Percentiles rank a stretch among this genome's conserved stretches.
Evolutionary conservation across 352 stramenopile species (phyloP).

Genomic region (Globisporangium canariense): DNA sequence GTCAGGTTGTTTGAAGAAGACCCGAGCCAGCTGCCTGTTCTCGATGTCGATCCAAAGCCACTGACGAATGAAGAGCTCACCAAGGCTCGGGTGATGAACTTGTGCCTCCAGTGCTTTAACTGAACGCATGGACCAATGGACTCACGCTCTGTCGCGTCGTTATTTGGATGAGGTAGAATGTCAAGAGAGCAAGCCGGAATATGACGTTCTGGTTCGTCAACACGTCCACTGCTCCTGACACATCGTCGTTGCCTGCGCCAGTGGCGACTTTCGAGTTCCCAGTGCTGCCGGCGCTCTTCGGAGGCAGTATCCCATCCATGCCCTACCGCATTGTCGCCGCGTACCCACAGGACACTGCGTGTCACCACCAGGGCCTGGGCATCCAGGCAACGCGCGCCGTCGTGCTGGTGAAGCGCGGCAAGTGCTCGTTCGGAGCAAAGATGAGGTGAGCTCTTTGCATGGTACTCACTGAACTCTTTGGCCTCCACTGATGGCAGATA

Average conservation of each 20-base stretch:
- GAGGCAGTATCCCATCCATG: constrained; percentile 37
- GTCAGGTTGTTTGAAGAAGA: constrained; percentile 18
- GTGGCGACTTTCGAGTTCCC: constrained; percentile 26
- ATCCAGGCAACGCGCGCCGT: constrained; percentile 55
- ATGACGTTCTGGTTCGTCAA: constrained; percentile 64
- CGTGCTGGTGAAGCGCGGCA: constrained; percentile 65
- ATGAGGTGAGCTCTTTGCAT: constrained; percentile 35
- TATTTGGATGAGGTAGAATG: constrained; percentile 27
- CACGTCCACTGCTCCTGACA: constrained; percentile 1
- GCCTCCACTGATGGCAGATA: neutral
- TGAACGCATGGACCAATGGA: neutral
- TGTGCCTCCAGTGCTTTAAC: neutral
- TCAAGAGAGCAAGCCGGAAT: constrained; percentile 32
- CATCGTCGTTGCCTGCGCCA: neutral
- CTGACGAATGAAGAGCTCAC: constrained; percentile 48
- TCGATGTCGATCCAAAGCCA: constrained; percentile 24
- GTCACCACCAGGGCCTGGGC: constrained; percentile 53
- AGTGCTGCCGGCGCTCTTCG: constrained; percentile 57
- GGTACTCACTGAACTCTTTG: neutral
- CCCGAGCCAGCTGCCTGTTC: constrained; percentile 23
- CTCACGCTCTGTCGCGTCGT: neutral
- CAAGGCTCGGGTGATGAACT: constrained; percentile 23
- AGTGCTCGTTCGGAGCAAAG: constrained; percentile 63
- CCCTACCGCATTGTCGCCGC: constrained; percentile 58
- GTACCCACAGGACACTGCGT: constrained; percentile 70